Conservation (phyloP, 768 basidiomycete species). For the Amanita phalloides region DNA sequence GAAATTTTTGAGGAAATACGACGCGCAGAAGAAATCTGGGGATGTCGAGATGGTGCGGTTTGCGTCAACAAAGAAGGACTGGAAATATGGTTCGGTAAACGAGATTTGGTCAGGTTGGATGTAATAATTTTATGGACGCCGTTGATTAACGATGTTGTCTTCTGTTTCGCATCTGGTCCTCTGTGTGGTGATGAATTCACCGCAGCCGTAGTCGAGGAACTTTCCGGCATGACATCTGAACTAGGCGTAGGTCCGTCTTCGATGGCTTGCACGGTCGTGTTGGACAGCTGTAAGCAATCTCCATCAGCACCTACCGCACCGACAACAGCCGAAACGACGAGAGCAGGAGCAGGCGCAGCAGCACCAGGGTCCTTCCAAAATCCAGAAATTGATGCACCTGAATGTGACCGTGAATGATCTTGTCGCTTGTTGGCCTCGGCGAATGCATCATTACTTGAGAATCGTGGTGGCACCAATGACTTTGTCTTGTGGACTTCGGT, state of each 20-base stretch:
- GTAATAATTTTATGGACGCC: slow-evolving; percentile 16
- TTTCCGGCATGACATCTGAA: slow-evolving; percentile 18
- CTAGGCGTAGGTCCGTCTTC: neutral
- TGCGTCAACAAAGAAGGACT: slow-evolving; percentile 50
- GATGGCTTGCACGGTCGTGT: slow-evolving; percentile 5
- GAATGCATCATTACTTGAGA: neutral
- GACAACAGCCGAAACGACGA: slow-evolving; percentile 40
- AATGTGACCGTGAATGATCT: slow-evolving; percentile 26
- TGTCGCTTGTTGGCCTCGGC: neutral
- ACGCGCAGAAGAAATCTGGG: slow-evolving; percentile 16
- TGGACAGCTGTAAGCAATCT: slow-evolving; percentile 26
- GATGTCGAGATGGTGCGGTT: slow-evolving; percentile 38
- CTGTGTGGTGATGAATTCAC: slow-evolving; percentile 29
- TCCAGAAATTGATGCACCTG: slow-evolving; percentile 23
- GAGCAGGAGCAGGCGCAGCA: slow-evolving; percentile 40
- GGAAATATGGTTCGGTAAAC: slow-evolving; percentile 6
- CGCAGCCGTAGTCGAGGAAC: slow-evolving; percentile 31
- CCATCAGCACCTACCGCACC: slow-evolving; percentile 31
- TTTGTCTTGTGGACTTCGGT: slow-evolving; percentile 7
- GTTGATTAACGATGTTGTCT: slow-evolving; percentile 15
- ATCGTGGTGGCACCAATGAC: neutral
- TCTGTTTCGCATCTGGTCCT: slow-evolving; percentile 18
- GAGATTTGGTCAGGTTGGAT: slow-evolving; percentile 9
- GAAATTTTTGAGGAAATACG: slow-evolving; percentile 20
- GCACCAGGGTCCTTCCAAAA: slow-evolving; percentile 45